phyloP scores from a whole-genome alignment of 768 basidiomycete species.

The Neoboletus brunneissimus region DNA sequence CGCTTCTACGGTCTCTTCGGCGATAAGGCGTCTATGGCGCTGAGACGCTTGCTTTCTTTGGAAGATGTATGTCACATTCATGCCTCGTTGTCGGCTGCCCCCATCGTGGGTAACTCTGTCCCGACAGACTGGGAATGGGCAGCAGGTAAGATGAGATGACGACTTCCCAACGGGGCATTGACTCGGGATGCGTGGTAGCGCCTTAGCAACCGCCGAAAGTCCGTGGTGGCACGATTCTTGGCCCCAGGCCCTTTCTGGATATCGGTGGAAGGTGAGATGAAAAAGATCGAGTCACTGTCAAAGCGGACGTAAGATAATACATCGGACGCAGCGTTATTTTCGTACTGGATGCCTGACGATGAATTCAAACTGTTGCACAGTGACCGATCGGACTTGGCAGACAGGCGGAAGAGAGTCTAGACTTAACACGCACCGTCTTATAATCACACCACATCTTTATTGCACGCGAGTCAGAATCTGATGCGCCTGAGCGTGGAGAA shows the following conservation, averaged over 20 bases:
- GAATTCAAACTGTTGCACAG: too few relatives aligned
- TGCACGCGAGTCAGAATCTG: neutral
- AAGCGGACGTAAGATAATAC: neutral
- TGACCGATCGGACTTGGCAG: constrained; percentile 1
- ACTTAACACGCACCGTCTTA: constrained; percentile 10
- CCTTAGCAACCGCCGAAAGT: constrained; percentile 9
- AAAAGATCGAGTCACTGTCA: neutral
- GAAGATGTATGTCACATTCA: neutral
- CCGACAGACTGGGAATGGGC: constrained; percentile 8
- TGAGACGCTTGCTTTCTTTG: constrained; percentile 1
- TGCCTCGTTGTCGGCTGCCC: constrained; percentile 16
- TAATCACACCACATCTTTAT: constrained; percentile 12
- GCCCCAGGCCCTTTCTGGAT: neutral
- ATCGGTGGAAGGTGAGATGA: neutral
- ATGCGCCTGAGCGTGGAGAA: constrained; percentile 4
- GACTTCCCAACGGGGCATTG: constrained; percentile 13
- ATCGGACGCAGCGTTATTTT: neutral
- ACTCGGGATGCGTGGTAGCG: constrained; percentile 7
- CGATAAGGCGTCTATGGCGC: constrained; percentile 13
- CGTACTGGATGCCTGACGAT: neutral
- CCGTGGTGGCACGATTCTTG: neutral
- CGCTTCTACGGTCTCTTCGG: constrained; percentile 16
- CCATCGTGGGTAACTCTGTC: constrained; percentile 14
- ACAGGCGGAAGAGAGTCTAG: neutral
- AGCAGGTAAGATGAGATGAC: constrained; percentile 16